Percentiles rank a stretch among this genome's conserved stretches.
These are phyloP conservation scores for Boletus rubescentipes DNA, from an alignment of 768 basidiomycete genomes.

Conservation along the genomic window DNA sequence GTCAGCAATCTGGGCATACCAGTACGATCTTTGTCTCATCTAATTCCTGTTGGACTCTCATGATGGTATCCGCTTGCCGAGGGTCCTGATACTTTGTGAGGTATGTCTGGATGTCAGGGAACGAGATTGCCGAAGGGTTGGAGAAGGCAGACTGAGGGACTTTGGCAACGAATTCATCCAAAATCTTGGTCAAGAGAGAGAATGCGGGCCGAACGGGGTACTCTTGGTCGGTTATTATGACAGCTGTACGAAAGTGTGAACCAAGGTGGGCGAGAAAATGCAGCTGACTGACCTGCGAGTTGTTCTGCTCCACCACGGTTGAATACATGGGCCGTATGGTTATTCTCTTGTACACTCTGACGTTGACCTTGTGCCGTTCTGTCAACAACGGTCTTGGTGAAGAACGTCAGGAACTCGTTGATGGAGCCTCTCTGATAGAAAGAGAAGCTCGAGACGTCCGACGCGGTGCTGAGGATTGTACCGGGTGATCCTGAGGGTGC, in stretches of 20 bases:
- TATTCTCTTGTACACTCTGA: slow-evolving; percentile 93
- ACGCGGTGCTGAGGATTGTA: slow-evolving; percentile 63
- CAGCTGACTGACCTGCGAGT: slow-evolving; percentile 63
- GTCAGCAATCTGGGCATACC: slow-evolving; percentile 46
- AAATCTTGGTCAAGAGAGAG: slow-evolving; percentile 87
- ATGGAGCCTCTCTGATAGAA: slow-evolving; percentile 92
- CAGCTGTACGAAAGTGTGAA: slow-evolving; percentile 46
- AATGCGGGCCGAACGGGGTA: slow-evolving; percentile 97
- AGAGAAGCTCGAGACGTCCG: slow-evolving; percentile 86
- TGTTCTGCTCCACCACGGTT: slow-evolving; percentile 85
- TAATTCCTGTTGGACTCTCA: slow-evolving; percentile 96
- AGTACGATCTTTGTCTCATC: slow-evolving; percentile 99
- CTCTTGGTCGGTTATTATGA: slow-evolving; percentile 92
- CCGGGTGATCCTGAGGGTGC: slow-evolving; percentile 63
- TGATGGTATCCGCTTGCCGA: slow-evolving; percentile 94
- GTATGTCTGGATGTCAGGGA: slow-evolving; percentile 74
- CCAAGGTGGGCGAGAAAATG: not conserved
- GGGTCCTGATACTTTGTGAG: slow-evolving; percentile 96
- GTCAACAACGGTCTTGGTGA: slow-evolving; percentile 89
- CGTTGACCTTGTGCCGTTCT: slow-evolving; percentile 85
- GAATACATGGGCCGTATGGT: slow-evolving; percentile 91
- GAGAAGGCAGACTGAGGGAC: slow-evolving; percentile 69
- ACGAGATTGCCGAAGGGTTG: slow-evolving; percentile 68
- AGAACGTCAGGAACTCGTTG: slow-evolving; percentile 91
- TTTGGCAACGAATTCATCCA: slow-evolving; percentile 88